phyloP scores from a whole-genome alignment of 805 yeast genomes.

The Sungouiozyma ichnusensis region DNA sequence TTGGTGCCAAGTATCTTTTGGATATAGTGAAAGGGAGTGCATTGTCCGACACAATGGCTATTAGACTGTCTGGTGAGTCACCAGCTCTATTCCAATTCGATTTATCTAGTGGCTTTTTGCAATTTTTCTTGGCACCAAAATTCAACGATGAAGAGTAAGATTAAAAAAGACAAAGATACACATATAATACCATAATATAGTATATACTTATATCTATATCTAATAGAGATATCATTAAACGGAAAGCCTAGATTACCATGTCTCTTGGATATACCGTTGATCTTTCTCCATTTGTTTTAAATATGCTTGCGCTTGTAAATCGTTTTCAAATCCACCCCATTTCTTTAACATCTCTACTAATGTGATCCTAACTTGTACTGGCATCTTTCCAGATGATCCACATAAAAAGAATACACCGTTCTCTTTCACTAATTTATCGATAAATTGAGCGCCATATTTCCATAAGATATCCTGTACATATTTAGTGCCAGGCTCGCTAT shows the following conservation, averaged over 20 bases:
- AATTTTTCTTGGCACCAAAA: slow-evolving; percentile 96
- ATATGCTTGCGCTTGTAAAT: slow-evolving; percentile 39
- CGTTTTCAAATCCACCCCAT: slow-evolving; percentile 29
- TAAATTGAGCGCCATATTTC: slow-evolving; percentile 38
- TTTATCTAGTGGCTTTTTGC: slow-evolving; percentile 74
- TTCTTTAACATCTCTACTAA: slow-evolving; percentile 50
- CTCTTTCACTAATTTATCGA: slow-evolving; percentile 40
- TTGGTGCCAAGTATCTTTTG: slow-evolving; percentile 82
- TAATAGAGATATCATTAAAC: no score
- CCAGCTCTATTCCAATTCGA: slow-evolving; percentile 93
- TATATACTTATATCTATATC: neutral
- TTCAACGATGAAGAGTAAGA: slow-evolving; percentile 77
- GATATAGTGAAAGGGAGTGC: slow-evolving; percentile 89
- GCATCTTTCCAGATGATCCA: slow-evolving; percentile 94
- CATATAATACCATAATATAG: neutral
- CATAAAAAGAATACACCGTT: slow-evolving; percentile 68
- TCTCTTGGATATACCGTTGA: slow-evolving; percentile 73
- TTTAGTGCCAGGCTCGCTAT: slow-evolving; percentile 32
- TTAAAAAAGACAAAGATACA: neutral
- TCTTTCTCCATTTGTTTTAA: slow-evolving; percentile 49
- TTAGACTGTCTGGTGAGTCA: slow-evolving; percentile 79
- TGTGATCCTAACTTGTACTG: slow-evolving; percentile 76
- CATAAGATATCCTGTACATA: slow-evolving; percentile 75
- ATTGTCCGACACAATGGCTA: slow-evolving; percentile 63
- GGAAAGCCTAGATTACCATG: slow-evolving; percentile 72